Evolutionary conservation across 108 stramenopile genomes (phyloP).

Genomic region (Fragilaria crotonensis): DNA sequence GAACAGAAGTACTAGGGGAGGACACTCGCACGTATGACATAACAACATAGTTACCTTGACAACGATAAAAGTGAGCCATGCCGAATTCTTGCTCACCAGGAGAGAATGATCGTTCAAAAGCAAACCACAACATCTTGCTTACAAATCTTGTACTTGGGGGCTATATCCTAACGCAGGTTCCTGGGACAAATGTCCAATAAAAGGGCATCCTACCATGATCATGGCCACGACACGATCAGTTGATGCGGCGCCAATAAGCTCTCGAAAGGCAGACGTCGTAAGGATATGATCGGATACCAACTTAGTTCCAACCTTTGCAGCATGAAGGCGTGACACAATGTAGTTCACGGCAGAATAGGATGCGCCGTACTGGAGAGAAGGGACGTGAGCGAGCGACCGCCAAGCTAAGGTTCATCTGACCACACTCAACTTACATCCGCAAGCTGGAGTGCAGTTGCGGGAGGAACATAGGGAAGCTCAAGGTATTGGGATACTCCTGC

Average conservation of each 20-base stretch:
- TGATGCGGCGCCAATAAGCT: constrained; percentile 32
- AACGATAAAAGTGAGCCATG: no score
- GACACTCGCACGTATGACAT: no score
- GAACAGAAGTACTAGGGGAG: no score
- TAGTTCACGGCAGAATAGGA: constrained; percentile 71
- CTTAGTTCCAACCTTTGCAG: constrained; percentile 55
- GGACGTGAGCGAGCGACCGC: not conserved
- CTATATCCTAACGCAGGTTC: no score
- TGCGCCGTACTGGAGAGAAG: constrained; percentile 37
- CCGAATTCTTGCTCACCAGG: no score
- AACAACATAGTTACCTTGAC: no score
- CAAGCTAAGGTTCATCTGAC: not conserved
- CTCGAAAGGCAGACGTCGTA: constrained; percentile 54
- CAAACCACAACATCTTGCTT: no score
- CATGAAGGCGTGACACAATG: constrained; percentile 53
- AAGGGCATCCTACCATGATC: constrained; percentile 64
- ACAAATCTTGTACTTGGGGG: no score
- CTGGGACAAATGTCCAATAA: no score
- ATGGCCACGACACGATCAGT: constrained; percentile 60
- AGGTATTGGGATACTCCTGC: constrained; percentile 12
- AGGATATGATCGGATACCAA: constrained; percentile 73
- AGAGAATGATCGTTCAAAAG: no score
- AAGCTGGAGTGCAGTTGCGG: constrained; percentile 43
- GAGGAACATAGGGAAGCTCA: constrained; percentile 44
- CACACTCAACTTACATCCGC: constrained; percentile 42